Base-by-base conservation (phyloP, 1,284 basidiomycete genomes). In the Trichosporon sp. region DNA sequence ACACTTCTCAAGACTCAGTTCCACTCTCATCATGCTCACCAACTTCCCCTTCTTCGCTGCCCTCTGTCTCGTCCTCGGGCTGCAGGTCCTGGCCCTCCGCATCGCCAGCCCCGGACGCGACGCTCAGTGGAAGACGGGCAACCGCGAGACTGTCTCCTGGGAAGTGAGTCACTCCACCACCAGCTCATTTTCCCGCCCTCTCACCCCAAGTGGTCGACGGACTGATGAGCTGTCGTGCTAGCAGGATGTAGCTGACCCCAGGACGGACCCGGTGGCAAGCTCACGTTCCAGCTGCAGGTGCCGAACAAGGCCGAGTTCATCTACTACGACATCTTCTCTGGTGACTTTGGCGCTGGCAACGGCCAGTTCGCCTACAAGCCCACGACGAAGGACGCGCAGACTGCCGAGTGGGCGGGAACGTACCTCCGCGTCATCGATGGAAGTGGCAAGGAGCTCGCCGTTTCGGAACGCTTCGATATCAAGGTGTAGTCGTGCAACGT, bases 261-360 rank as follows among this genome's bases (percentile, higher is more conserved):
- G 59, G 59, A 35, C 59, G 59, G 31, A 2, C 59, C 59, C 31
- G 59, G 32, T 16, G 59, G 59, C 59, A 35, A 35, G 59, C 59
- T 63, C 59, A 63, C 59, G 32, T 63, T 35, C 59, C 59, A 63
- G 59, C 59, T 35, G 35, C 59, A 63, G 59, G 16, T 63, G 11
- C 14, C 8, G 2, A 61, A 61, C 31, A 61, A 61, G 32, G 59
- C 59, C 4, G 35, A 63, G 59, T n/a, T n/a, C 31, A 7, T 63
- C 11, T 63, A n/a, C 32, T 35, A 35, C 35, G 31, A 63, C 32
- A 35, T 63, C 59, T 31, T 16, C 59, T 14, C 32, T n/a, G 56
- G 19, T 31, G 26, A 61, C 31, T 61, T 61, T 35, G 56, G 19
- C 14, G 31, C 56, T 0, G 56, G 31, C 12, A 19, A 61, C 26